Conservation (phyloP, 305 asterid genomes). For the Plantago coronopus region DNA sequence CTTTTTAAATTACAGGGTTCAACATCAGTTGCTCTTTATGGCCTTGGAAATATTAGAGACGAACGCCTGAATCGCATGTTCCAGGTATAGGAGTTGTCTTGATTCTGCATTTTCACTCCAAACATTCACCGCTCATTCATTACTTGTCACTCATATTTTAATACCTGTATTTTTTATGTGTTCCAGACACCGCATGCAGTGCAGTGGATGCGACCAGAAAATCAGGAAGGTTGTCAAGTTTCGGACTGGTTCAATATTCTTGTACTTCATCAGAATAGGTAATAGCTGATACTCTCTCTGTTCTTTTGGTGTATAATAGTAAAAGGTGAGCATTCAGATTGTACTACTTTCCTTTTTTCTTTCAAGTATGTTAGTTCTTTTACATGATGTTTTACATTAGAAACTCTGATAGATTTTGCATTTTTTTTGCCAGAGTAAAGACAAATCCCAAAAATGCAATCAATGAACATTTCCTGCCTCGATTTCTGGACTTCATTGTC, state of each 20-base stretch:
- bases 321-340: slow-evolving; percentile 9
- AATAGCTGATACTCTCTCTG: slow-evolving; percentile 12
- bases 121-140: neutral
- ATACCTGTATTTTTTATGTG: slow-evolving; percentile 18
- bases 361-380: neutral
- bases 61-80: slow-evolving; percentile 97
- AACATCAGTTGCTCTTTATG: slow-evolving; percentile 91
- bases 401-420: slow-evolving; percentile 16
- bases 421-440: slow-evolving; percentile 66
- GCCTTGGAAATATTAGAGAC: slow-evolving; percentile 97
- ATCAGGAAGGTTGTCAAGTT: slow-evolving; percentile 71
- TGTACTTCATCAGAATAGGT: slow-evolving; percentile 95
- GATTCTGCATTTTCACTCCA: slow-evolving; percentile 21
- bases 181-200: slow-evolving; percentile 95
- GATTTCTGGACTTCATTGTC: slow-evolving; percentile 87
- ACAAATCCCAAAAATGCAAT: slow-evolving; percentile 96
- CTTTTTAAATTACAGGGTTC: slow-evolving; percentile 55
- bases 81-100: slow-evolving; percentile 50
- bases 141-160: neutral
- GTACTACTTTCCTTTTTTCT: slow-evolving; percentile 13
- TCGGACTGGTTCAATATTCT: slow-evolving; percentile 97
- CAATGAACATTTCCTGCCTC: slow-evolving; percentile 93
- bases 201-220: slow-evolving; percentile 98
- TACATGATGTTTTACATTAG: slow-evolving; percentile 15
- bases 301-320: slow-evolving; percentile 21